These are phyloP conservation scores for Syzygium syzygioides DNA, from an alignment of 441 rosid species.

Conservation along the genomic window DNA sequence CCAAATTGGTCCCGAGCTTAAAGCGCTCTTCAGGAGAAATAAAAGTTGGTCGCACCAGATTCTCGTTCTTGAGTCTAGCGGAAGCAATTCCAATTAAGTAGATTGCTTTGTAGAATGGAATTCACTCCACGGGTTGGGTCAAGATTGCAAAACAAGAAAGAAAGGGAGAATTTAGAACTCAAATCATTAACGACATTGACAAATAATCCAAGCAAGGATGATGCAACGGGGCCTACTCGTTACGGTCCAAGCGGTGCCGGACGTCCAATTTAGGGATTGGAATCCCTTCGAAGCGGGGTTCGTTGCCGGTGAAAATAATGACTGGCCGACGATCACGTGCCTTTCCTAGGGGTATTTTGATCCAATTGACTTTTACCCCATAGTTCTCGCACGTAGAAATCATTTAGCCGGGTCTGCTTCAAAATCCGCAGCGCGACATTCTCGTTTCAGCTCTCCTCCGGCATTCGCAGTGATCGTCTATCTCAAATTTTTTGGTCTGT, in stretches of 20 bases:
- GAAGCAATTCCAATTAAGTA: not conserved
- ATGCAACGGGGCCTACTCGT: not conserved
- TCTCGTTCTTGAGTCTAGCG: not conserved
- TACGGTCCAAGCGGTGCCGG: not conserved
- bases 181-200: not conserved
- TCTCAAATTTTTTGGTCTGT: not conserved
- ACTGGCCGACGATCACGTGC: not conserved
- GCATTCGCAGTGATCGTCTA: not conserved
- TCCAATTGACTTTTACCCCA: not conserved
- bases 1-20: not conserved
- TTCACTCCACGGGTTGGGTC: not conserved
- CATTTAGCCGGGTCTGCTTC: not conserved
- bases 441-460: not conserved
- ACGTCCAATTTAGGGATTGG: not conserved
- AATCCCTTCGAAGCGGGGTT: not conserved
- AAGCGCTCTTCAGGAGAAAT: not conserved
- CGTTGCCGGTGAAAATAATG: not conserved
- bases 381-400: not conserved
- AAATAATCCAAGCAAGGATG: not conserved
- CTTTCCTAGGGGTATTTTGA: not conserved
- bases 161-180: not conserved
- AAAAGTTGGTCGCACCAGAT: not conserved
- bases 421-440: not conserved
- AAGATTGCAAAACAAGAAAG: not conserved
- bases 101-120: not conserved